Conservation (phyloP, 208 protist genomes). For the Trichomonas tenax region DNA sequence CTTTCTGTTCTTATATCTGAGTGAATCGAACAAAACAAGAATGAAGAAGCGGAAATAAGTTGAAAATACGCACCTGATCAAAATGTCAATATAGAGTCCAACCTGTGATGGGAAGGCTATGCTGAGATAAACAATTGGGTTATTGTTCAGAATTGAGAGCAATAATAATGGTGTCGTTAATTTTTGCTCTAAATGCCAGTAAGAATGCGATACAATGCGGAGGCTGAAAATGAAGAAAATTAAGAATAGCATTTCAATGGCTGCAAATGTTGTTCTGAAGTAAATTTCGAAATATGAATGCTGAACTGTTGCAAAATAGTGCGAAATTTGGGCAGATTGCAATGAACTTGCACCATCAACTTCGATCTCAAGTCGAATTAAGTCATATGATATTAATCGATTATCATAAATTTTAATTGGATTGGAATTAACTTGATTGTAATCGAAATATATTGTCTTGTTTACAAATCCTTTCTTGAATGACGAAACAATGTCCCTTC, state of each 20-base stretch:
- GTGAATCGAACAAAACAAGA: neutral
- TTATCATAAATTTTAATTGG: neutral
- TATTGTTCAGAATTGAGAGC: neutral
- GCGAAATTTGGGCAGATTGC: neutral
- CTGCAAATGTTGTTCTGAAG: neutral
- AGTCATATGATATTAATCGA: neutral
- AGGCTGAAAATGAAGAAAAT: neutral
- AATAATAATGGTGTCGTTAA: neutral
- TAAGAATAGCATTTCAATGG: neutral
- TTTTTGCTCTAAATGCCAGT: constrained; percentile 15
- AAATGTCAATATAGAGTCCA: neutral
- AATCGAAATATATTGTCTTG: neutral
- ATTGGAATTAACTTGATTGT: neutral
- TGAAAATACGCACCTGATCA: neutral
- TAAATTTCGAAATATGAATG: neutral
- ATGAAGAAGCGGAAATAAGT: neutral
- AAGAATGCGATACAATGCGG: neutral
- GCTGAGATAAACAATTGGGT: neutral
- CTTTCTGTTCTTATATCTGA: neutral
- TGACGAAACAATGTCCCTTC: neutral
- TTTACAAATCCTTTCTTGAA: neutral
- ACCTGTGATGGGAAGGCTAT: no score
- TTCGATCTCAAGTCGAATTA: neutral
- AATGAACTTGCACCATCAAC: neutral
- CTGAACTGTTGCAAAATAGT: neutral